These are phyloP conservation scores for Candida loeiensis DNA, from an alignment of 805 yeast genomes.

Conservation along the genomic window DNA sequence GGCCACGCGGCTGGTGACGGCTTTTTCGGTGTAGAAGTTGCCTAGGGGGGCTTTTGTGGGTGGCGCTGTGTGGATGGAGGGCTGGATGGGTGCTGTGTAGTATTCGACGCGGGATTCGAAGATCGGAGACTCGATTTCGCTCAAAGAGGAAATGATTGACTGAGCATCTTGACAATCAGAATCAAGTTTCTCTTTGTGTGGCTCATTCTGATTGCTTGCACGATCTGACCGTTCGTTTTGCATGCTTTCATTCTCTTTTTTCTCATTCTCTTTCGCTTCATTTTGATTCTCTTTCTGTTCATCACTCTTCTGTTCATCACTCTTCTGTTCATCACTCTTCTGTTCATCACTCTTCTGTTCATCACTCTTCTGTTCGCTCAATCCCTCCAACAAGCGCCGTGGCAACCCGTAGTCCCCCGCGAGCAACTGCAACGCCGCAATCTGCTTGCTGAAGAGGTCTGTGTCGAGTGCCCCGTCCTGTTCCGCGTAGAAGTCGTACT, in stretches of 20 bases:
- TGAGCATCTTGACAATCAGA: background rate
- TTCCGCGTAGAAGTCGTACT: slow-evolving; percentile 15
- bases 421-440: slow-evolving; percentile 60
- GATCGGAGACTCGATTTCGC: slow-evolving; percentile 10
- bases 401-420: slow-evolving; percentile 68
- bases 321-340: too few relatives aligned
- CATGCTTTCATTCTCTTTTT: too few relatives aligned
- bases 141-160: background rate
- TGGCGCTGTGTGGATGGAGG: slow-evolving; percentile 20
- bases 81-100: slow-evolving; percentile 36
- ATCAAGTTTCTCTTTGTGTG: too few relatives aligned
- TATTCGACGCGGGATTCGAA: slow-evolving; percentile 36
- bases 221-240: too few relatives aligned
- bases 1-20: slow-evolving; percentile 51
- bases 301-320: too few relatives aligned
- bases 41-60: slow-evolving; percentile 47
- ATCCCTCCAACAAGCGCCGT: slow-evolving; percentile 35
- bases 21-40: slow-evolving; percentile 47
- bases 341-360: too few relatives aligned
- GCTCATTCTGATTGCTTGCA: too few relatives aligned
- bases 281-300: too few relatives aligned
- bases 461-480: slow-evolving; percentile 34
- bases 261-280: too few relatives aligned
- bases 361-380: slow-evolving; percentile 15
- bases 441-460: slow-evolving; percentile 51